A percentile compares a stretch with the other conserved stretches of the same genome.
phyloP scores from a whole-genome alignment of 257 asterid species.

The Solanum rostratum region DNA sequence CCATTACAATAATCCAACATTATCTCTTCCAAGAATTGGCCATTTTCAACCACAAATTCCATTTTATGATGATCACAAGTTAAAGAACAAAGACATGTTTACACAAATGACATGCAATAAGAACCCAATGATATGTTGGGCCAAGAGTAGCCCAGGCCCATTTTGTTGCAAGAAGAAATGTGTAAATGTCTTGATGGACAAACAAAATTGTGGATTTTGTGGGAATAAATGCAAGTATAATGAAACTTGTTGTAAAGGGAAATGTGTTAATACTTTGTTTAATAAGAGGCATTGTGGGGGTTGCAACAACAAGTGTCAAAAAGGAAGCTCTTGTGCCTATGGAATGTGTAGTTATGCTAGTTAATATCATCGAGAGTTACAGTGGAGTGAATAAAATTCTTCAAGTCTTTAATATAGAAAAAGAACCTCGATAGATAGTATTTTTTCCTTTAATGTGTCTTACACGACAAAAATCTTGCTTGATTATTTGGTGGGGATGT shows the following conservation, averaged over 20 bases:
- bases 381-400: background rate
- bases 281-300: conserved; percentile 47
- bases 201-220: conserved; percentile 48
- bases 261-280: conserved; percentile 33
- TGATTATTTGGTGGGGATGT: background rate
- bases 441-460: background rate
- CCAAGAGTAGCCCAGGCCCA: conserved; percentile 43
- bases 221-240: conserved; percentile 39
- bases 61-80: background rate
- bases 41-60: conserved; percentile 22
- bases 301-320: conserved; percentile 38
- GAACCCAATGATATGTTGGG: conserved; percentile 33
- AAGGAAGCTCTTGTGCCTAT: conserved; percentile 27
- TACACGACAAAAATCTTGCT: background rate
- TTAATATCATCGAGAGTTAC: background rate
- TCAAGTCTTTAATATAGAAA: accelerated
- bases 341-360: conserved; percentile 62
- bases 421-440: background rate
- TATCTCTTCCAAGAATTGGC: conserved; percentile 18
- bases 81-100: background rate
- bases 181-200: conserved; percentile 26
- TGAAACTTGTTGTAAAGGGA: conserved; percentile 55
- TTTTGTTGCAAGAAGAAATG: conserved; percentile 54
- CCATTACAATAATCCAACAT: background rate
- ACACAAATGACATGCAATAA: conserved; percentile 26